These are phyloP conservation scores for Cordyceps javanica DNA, from an alignment of 2,329 filamentous ascomycete species.

Conservation along the genomic window DNA sequence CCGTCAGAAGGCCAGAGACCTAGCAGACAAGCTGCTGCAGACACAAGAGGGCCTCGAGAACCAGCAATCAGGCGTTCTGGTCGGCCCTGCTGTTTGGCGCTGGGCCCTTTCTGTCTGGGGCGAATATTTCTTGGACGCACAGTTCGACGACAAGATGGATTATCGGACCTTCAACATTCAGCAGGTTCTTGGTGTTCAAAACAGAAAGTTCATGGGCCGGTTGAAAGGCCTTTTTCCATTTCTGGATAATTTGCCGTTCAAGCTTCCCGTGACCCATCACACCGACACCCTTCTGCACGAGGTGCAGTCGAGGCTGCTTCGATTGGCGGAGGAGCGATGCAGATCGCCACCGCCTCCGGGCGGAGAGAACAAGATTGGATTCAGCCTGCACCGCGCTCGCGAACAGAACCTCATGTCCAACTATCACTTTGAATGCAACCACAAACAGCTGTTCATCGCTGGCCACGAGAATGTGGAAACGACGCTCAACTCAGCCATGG, in stretches of 20 bases:
- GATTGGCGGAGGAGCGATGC: background rate
- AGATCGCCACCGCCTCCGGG: background rate
- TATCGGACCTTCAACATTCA: background rate
- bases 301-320: background rate
- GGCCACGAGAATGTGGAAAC: constrained; percentile 7
- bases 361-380: background rate
- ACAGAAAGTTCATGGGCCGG: background rate
- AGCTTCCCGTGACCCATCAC: background rate
- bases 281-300: background rate
- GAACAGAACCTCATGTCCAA: background rate
- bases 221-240: constrained; percentile 1
- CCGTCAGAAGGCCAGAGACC: background rate
- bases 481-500: background rate
- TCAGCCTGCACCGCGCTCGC: background rate
- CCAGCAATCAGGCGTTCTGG: background rate
- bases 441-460: constrained; percentile 7
- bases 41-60: background rate
- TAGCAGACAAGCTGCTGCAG: background rate
- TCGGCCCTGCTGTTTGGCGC: background rate
- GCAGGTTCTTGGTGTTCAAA: background rate
- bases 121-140: constrained; percentile 6
- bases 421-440: constrained; percentile 1
- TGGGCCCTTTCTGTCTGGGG: constrained; percentile 3
- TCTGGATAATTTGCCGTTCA: background rate
- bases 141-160: background rate